These are phyloP conservation scores for Parietaria judaica DNA, from an alignment of 306 rosid species.

Conservation along the genomic window DNA sequence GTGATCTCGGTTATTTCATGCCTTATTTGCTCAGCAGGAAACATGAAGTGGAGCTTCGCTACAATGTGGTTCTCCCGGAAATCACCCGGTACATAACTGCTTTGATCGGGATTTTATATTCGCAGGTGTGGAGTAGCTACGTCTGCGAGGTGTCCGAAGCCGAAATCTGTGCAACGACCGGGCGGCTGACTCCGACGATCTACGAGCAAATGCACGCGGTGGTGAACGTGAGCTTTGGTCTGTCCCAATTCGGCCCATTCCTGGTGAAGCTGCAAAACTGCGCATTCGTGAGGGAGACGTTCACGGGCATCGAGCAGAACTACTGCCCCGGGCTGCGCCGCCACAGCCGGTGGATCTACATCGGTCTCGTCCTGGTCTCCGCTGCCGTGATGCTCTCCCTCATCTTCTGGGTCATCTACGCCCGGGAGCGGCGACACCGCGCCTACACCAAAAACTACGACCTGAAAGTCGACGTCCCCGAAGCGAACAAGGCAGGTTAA, in stretches of 20 bases:
- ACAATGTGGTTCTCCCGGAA: too few species aligned
- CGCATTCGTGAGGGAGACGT: slow-evolving; percentile 45
- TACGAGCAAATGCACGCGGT: slow-evolving; percentile 37
- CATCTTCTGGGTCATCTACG: slow-evolving; percentile 58
- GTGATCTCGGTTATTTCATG: too few species aligned
- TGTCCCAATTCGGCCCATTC: slow-evolving; percentile 55
- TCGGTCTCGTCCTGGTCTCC: slow-evolving; percentile 48
- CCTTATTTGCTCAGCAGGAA: too few species aligned
- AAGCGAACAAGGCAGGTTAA: slow-evolving; percentile 18
- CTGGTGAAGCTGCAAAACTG: slow-evolving; percentile 51
- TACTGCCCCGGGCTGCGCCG: slow-evolving; percentile 48
- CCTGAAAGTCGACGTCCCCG: slow-evolving; percentile 10
- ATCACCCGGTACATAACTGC: too few species aligned
- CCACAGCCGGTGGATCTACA: slow-evolving; percentile 35
- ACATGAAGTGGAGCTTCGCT: too few species aligned
- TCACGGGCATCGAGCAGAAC: slow-evolving; percentile 30
- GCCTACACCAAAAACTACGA: slow-evolving; percentile 45
- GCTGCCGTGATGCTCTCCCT: slow-evolving; percentile 58
- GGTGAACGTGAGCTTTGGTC: slow-evolving; percentile 48
- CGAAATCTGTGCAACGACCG: slow-evolving; percentile 29
- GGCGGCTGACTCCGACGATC: slow-evolving; percentile 49
- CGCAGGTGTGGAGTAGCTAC: slow-evolving; percentile 68
- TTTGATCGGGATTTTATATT: slow-evolving; percentile 2
- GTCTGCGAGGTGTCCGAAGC: slow-evolving; percentile 35
- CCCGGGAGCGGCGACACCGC: slow-evolving; percentile 56